These are phyloP conservation scores for Termitomyces sp. DNA, from an alignment of 768 basidiomycete genomes.

Conservation along the genomic window DNA sequence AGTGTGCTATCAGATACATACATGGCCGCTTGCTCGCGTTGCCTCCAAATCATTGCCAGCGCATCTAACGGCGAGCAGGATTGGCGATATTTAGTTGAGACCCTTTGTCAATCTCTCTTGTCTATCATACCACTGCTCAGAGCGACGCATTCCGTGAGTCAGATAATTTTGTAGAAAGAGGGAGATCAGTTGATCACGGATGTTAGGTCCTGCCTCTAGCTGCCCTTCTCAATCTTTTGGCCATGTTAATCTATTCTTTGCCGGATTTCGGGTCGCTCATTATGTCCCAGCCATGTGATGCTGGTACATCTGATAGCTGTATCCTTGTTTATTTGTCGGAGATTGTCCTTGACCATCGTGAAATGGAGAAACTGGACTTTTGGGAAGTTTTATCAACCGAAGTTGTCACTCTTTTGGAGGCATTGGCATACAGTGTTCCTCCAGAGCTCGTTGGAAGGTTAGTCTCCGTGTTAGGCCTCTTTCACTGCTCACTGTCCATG, in stretches of 20 bases:
- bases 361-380: slow-evolving; percentile 23
- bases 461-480: slow-evolving; percentile 3
- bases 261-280: slow-evolving; percentile 41
- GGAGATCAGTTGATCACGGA: slow-evolving; percentile 11
- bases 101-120: slow-evolving; percentile 31
- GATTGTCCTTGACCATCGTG: slow-evolving; percentile 36
- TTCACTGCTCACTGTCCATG: background rate
- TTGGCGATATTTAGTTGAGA: slow-evolving; percentile 24
- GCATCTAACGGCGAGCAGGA: slow-evolving; percentile 24
- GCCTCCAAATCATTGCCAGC: slow-evolving; percentile 43
- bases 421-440: slow-evolving; percentile 42
- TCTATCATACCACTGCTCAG: slow-evolving; percentile 35
- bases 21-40: slow-evolving; percentile 33
- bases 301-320: slow-evolving; percentile 20
- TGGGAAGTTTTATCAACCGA: slow-evolving; percentile 34
- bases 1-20: slow-evolving; percentile 28
- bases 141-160: slow-evolving; percentile 35
- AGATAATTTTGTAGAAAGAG: background rate
- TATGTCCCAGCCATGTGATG: slow-evolving; percentile 22
- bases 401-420: slow-evolving; percentile 46
- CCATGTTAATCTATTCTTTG: slow-evolving; percentile 38
- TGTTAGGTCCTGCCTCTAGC: slow-evolving; percentile 40
- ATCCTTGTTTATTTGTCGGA: slow-evolving; percentile 36
- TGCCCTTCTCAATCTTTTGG: slow-evolving; percentile 50
- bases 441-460: slow-evolving; percentile 38